A percentile compares a stretch with the other conserved stretches of the same genome.
These are phyloP conservation scores for Epithele typhae DNA, from an alignment of 768 basidiomycete genomes.

Conservation along the genomic window DNA sequence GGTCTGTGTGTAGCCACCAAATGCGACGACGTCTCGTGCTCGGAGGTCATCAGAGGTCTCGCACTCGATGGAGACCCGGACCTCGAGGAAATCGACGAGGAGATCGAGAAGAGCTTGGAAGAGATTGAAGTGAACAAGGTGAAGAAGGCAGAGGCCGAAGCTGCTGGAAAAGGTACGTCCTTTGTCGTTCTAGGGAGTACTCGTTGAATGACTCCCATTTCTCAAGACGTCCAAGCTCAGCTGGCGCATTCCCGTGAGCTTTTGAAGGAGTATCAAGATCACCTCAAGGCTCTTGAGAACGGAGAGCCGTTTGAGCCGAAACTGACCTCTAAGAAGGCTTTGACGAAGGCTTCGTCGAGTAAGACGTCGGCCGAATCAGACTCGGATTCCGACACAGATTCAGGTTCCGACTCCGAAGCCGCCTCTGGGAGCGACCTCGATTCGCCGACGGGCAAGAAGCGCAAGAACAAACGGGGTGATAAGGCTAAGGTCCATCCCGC, in stretches of 20 bases:
- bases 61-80: slow-evolving; percentile 48
- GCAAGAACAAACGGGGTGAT: slow-evolving; percentile 41
- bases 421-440: slow-evolving; percentile 17
- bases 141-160: slow-evolving; percentile 37
- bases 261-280: slow-evolving; percentile 37
- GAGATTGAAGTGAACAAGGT: slow-evolving; percentile 38
- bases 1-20: slow-evolving; percentile 42
- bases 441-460: slow-evolving; percentile 37
- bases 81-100: slow-evolving; percentile 45
- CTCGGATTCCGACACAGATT: background rate
- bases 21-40: slow-evolving; percentile 60
- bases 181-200: too few species aligned
- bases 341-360: slow-evolving; percentile 9
- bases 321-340: slow-evolving; percentile 32
- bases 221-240: slow-evolving; percentile 36
- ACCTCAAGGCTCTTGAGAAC: slow-evolving; percentile 43
- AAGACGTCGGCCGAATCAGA: slow-evolving; percentile 2
- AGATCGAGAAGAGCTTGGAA: slow-evolving; percentile 32
- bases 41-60: slow-evolving; percentile 50
- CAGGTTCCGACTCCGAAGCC: slow-evolving; percentile 2
- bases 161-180: slow-evolving; percentile 37
- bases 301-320: slow-evolving; percentile 40
- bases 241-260: slow-evolving; percentile 35
- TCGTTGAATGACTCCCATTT: background rate
- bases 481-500: slow-evolving; percentile 35